Evolutionary conservation across 2,329 filamentous ascomycete species (phyloP).

Genomic region (Aspergillus sp.): DNA sequence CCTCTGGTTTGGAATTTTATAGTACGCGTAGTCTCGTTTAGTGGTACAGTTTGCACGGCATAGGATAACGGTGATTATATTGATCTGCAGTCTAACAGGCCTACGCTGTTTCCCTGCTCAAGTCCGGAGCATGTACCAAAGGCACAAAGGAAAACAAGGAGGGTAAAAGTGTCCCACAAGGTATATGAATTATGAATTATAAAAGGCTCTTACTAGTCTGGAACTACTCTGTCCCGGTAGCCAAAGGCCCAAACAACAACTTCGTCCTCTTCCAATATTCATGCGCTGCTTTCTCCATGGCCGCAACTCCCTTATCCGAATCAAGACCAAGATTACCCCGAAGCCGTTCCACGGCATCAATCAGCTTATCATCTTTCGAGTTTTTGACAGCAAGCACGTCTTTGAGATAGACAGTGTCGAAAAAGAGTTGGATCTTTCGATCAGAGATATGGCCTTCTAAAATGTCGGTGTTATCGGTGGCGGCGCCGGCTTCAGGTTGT

Average conservation of each 20-base stretch:
- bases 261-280: constrained; percentile 80
- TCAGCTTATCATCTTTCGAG: constrained; percentile 28
- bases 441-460: constrained; percentile 13
- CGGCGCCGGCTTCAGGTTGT: background rate
- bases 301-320: constrained; percentile 41
- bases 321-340: constrained; percentile 43
- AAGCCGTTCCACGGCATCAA: constrained; percentile 40
- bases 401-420: constrained; percentile 29
- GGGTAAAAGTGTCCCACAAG: no score
- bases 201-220: background rate
- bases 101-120: background rate
- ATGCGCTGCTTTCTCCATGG: constrained; percentile 53
- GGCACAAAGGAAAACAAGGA: no score
- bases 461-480: background rate
- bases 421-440: constrained; percentile 31
- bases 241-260: constrained; percentile 71
- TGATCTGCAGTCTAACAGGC: no score
- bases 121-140: background rate
- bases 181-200: no score
- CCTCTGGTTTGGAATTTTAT: no score
- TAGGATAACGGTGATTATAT: no score
- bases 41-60: no score
- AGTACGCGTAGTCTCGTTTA: no score
- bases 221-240: constrained; percentile 14
- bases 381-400: constrained; percentile 16